A percentile compares a stretch with the other conserved stretches of the same genome.
Evolutionary conservation across 371 early-diverging fungal species (phyloP).

Genomic region (Hamiltosporidium tvaerminnensis): DNA sequence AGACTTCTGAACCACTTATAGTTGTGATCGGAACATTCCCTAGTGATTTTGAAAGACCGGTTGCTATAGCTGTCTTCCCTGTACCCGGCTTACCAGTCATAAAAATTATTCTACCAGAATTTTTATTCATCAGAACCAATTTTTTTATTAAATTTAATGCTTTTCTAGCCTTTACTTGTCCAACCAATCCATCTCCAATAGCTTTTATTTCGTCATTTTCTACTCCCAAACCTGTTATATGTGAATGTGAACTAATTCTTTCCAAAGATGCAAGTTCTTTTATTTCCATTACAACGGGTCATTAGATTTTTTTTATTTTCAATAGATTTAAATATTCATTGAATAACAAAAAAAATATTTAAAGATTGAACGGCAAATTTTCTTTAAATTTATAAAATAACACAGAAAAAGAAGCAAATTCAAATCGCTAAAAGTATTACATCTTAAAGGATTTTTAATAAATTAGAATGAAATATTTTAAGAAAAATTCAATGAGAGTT

Average conservation of each 20-base stretch:
- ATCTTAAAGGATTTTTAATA: too few relatives aligned
- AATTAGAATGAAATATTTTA: too few relatives aligned
- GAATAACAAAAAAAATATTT: too few relatives aligned
- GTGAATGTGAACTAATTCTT: slow-evolving; percentile 86
- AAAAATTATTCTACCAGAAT: slow-evolving; percentile 71
- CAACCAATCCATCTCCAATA: slow-evolving; percentile 74
- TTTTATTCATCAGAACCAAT: slow-evolving; percentile 56
- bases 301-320: too few relatives aligned
- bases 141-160: slow-evolving; percentile 67
- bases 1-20: slow-evolving; percentile 84
- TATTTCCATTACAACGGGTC: too few relatives aligned
- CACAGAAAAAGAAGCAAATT: too few relatives aligned
- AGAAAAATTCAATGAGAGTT: too few relatives aligned
- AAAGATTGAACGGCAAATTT: too few relatives aligned
- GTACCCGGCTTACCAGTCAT: slow-evolving; percentile 88
- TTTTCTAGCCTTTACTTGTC: slow-evolving; percentile 77
- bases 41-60: slow-evolving; percentile 69
- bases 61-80: slow-evolving; percentile 64
- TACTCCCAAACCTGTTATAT: slow-evolving; percentile 65
- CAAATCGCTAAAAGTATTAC: too few relatives aligned
- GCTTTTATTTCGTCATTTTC: slow-evolving; percentile 70
- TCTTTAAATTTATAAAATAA: too few relatives aligned
- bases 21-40: slow-evolving; percentile 87
- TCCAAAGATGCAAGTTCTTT: too few relatives aligned
- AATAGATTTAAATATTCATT: too few relatives aligned